A percentile compares a stretch with the other conserved stretches of the same genome.
These are phyloP conservation scores for Aspergillus steynii DNA, from an alignment of 495 filamentous ascomycete species.

Conservation along the genomic window DNA sequence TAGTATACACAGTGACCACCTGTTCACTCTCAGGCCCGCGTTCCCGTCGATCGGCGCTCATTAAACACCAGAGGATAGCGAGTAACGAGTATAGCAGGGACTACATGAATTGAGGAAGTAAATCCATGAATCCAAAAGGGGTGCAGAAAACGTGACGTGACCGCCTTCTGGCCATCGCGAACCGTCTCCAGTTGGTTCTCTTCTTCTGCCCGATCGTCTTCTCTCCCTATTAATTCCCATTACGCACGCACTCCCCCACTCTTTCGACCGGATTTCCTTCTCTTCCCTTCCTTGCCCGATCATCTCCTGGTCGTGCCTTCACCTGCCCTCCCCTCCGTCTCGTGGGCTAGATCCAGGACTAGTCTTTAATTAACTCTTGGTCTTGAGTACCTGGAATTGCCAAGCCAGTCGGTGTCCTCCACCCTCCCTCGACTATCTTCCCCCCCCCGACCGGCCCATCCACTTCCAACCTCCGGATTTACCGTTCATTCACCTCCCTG, in stretches of 20 bases:
- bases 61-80: too few relatives aligned
- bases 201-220: slow-evolving; percentile 2
- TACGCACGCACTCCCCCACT: slow-evolving; percentile 12
- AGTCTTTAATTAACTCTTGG: slow-evolving; percentile 1
- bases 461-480: slow-evolving; percentile 15
- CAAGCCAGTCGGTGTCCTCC: slow-evolving; percentile 27
- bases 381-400: slow-evolving; percentile 12
- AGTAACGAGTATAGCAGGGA: too few relatives aligned
- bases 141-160: slow-evolving; percentile 34
- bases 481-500: neutral
- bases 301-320: neutral
- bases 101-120: too few relatives aligned
- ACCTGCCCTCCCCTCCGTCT: slow-evolving; percentile 10
- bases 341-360: slow-evolving; percentile 3
- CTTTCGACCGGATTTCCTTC: slow-evolving; percentile 2
- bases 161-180: neutral
- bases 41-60: too few relatives aligned
- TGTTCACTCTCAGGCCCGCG: too few relatives aligned
- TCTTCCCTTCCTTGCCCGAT: slow-evolving; percentile 6
- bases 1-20: too few relatives aligned
- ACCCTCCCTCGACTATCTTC: slow-evolving; percentile 19
- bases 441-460: slow-evolving; percentile 17
- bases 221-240: slow-evolving; percentile 28
- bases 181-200: neutral
- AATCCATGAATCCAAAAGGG: neutral